Evolutionary conservation across 495 filamentous ascomycete genomes (phyloP), one percentile per base, ranked within the genome.

Genomic region (Lentithecium fluviatile): DNA sequence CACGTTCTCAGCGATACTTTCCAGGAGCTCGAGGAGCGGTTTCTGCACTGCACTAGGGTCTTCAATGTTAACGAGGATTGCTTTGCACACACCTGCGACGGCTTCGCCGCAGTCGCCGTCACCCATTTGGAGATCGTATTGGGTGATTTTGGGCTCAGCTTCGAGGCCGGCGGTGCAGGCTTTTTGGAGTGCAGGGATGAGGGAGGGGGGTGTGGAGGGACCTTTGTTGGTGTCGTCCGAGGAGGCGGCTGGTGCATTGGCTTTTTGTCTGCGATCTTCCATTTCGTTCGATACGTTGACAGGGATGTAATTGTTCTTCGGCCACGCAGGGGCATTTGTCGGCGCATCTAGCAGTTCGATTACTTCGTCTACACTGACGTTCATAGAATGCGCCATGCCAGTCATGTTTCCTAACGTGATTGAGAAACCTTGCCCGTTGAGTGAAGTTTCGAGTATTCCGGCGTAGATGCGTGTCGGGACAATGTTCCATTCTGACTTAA

Each of bases 51-150:
- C 54, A 1, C 68, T 38, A 3, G 67, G 54, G 17, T 53, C 38
- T 47, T 70, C 66, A 20, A 75, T 43, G 26, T 72, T 72, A 13
- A 50, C 37, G 17, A 73, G 51, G 6, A 75, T 66, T 13, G 69
- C 61, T 43, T 70, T 69, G 67, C 71, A 73, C 48, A 73, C 67
- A 12, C 56, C 78, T 60, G 82, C 75, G 8, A 86, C 76, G 13
- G 82, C 83, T 72, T 85, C 78, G 21, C 83, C 83, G 65, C 83
- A 86, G 67, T 86, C 83, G 10, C 83, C 83, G 68, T 86, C 83
- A 34, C 83, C 83, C 83, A 86, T 86, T 53, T 82, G 71, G 26
- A 81, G 81, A 70, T 86, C 83, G 78, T 78, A 86, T 60, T 78
- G 79, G 1, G 83, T 86, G 36, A 86, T 70, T 52, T 80, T 76